Percentiles rank a stretch among this genome's conserved stretches.
Conservation (phyloP, 352 stramenopile genomes). For the Pythium dissotocum region DNA sequence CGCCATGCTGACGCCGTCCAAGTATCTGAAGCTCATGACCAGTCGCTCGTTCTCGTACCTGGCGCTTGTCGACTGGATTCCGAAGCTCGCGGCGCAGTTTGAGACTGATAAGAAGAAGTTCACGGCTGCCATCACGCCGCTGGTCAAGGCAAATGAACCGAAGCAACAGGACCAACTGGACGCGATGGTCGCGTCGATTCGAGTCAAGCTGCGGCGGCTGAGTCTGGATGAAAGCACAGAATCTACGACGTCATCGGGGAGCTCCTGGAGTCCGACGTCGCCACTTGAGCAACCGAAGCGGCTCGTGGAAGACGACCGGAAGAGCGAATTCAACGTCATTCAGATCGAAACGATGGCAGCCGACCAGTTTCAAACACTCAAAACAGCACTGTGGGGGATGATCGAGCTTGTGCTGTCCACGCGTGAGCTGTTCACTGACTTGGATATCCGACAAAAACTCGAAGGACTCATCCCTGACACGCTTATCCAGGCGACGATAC, state of each 20-base stretch:
- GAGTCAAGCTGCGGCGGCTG: slow-evolving; percentile 12
- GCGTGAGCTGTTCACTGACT: background rate
- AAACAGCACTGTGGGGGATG: slow-evolving; percentile 3
- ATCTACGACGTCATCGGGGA: background rate
- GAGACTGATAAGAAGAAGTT: slow-evolving; percentile 10
- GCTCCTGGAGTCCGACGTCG: background rate
- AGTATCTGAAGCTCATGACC: slow-evolving; percentile 33
- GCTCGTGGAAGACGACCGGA: background rate
- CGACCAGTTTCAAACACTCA: slow-evolving; percentile 22
- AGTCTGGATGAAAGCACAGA: background rate
- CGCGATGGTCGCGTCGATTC: background rate
- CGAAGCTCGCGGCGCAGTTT: slow-evolving; percentile 33
- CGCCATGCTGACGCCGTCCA: slow-evolving; percentile 17
- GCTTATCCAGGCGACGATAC: slow-evolving; percentile 5
- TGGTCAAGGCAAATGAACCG: background rate
- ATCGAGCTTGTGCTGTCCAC: slow-evolving; percentile 1
- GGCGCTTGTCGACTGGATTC: slow-evolving; percentile 41
- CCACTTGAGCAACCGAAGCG: background rate
- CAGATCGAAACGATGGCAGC: slow-evolving; percentile 14
- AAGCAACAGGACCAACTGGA: background rate
- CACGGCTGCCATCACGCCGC: slow-evolving; percentile 8
- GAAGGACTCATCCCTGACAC: background rate
- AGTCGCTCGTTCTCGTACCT: slow-evolving; percentile 20
- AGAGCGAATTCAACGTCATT: slow-evolving; percentile 12
- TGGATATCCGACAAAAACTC: slow-evolving; percentile 7